Evolutionary conservation across 164 flowering plant genomes (phyloP).

Genomic region (Santalum album): DNA sequence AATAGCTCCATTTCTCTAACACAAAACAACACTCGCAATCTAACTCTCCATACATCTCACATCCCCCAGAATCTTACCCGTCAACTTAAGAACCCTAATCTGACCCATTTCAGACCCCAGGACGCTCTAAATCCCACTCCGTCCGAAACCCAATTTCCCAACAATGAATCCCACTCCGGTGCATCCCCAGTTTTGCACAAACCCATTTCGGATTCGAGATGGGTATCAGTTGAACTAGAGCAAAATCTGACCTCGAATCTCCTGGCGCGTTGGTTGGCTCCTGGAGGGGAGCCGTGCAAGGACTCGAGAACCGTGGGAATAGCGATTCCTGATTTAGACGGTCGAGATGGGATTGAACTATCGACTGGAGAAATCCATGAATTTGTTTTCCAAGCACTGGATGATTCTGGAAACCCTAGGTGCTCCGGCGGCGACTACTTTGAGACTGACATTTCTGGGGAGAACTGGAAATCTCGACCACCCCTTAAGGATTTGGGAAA

Average conservation of each 20-base stretch:
- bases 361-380: constrained; percentile 61
- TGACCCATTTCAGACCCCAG: not conserved
- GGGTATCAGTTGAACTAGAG: constrained; percentile 53
- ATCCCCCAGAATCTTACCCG: constrained; percentile 1
- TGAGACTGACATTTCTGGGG: constrained; percentile 82
- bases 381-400: constrained; percentile 52
- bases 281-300: constrained; percentile 58
- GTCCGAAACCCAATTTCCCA: not conserved
- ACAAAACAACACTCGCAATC: not conserved
- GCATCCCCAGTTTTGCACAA: not conserved
- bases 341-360: constrained; percentile 19
- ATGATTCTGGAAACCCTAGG: constrained; percentile 39
- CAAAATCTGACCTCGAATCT: constrained; percentile 49
- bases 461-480: constrained; percentile 82
- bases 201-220: constrained; percentile 10
- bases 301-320: constrained; percentile 47
- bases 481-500: constrained; percentile 60
- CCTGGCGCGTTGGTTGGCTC: constrained; percentile 48
- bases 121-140: not conserved
- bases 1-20: not conserved
- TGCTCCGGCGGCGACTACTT: constrained; percentile 88
- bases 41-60: not conserved
- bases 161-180: not conserved
- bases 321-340: constrained; percentile 39
- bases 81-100: constrained; percentile 2